A percentile compares a stretch with the other conserved stretches of the same genome.
Conservation (phyloP, 306 rosid species). For the Hippophae gyantsensis region DNA sequence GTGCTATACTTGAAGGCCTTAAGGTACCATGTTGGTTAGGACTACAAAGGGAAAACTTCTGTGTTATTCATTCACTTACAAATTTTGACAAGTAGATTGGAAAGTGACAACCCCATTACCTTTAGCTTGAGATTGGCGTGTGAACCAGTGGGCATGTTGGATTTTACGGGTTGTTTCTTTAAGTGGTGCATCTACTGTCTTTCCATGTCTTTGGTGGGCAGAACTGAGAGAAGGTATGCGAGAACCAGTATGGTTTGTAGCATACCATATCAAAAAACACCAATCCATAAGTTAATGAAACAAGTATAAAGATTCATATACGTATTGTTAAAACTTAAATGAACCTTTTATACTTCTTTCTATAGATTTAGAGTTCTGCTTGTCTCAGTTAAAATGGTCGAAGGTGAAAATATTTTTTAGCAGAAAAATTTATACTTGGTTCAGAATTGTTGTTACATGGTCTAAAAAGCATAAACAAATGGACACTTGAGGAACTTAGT, state of each 20-base stretch:
- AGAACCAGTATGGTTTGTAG: conserved; percentile 20
- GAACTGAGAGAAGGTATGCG: conserved; percentile 21
- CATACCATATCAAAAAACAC: conserved; percentile 4
- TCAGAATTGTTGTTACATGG: too few relatives aligned
- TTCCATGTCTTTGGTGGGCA: conserved; percentile 21
- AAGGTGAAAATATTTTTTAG: too few relatives aligned
- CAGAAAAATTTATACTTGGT: too few relatives aligned
- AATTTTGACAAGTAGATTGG: conserved; percentile 7
- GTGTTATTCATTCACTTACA: conserved; percentile 5
- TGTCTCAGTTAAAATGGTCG: too few relatives aligned
- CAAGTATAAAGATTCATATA: neutral
- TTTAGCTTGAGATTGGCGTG: conserved; percentile 13
- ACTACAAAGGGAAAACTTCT: conserved; percentile 26
- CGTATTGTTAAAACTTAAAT: too few relatives aligned
- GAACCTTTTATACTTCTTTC: too few relatives aligned
- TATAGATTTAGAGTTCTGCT: too few relatives aligned
- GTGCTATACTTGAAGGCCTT: conserved; percentile 38
- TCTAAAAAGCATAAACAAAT: too few relatives aligned
- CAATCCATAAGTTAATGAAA: neutral
- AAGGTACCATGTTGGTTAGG: conserved; percentile 21
- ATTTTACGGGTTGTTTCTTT: neutral
- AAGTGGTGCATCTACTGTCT: conserved; percentile 10
- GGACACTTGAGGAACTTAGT: too few relatives aligned
- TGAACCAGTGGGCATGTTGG: neutral
- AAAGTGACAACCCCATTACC: conserved; percentile 10